These are phyloP conservation scores for Isabelozyma pseudorhagii DNA, from an alignment of 805 yeast species.

Conservation along the genomic window DNA sequence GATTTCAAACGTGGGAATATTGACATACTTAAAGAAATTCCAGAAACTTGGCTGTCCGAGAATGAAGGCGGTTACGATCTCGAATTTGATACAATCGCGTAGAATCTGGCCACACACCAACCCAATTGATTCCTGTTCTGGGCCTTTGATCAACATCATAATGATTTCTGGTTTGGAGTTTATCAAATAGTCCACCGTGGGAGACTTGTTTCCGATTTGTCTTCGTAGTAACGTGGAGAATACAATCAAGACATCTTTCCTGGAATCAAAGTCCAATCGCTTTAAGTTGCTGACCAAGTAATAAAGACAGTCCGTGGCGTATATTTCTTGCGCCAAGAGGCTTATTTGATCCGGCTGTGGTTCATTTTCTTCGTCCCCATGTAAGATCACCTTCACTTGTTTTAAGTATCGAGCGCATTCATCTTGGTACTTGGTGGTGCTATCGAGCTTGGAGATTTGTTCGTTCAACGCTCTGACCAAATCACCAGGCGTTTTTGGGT, in stretches of 20 bases:
- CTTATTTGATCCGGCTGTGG: conserved; percentile 73
- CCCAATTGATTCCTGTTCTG: conserved; percentile 72
- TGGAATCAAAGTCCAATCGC: conserved; percentile 82
- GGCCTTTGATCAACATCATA: conserved; percentile 60
- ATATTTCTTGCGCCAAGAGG: conserved; percentile 75
- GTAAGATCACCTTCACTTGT: conserved; percentile 62
- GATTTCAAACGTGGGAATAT: conserved; percentile 75
- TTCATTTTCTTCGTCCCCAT: conserved; percentile 65
- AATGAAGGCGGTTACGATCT: conserved; percentile 59
- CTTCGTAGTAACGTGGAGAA: conserved; percentile 78
- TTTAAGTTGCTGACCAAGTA: conserved; percentile 56
- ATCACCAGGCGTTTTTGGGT: conserved; percentile 87
- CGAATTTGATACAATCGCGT: conserved; percentile 81
- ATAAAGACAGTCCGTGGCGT: conserved; percentile 64
- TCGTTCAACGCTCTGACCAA: conserved; percentile 74
- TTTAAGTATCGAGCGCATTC: conserved; percentile 64
- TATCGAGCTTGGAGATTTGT: conserved; percentile 60
- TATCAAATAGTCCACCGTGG: conserved; percentile 82
- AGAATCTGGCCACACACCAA: conserved; percentile 73
- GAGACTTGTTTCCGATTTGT: conserved; percentile 70
- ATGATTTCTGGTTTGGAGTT: conserved; percentile 61
- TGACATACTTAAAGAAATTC: conserved; percentile 79
- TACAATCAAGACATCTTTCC: conserved; percentile 75
- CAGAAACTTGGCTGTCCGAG: conserved; percentile 65
- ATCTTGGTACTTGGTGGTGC: conserved; percentile 55